Base-by-base conservation (phyloP, 371 early-diverging fungal species). In the Mucor plumbeus region DNA sequence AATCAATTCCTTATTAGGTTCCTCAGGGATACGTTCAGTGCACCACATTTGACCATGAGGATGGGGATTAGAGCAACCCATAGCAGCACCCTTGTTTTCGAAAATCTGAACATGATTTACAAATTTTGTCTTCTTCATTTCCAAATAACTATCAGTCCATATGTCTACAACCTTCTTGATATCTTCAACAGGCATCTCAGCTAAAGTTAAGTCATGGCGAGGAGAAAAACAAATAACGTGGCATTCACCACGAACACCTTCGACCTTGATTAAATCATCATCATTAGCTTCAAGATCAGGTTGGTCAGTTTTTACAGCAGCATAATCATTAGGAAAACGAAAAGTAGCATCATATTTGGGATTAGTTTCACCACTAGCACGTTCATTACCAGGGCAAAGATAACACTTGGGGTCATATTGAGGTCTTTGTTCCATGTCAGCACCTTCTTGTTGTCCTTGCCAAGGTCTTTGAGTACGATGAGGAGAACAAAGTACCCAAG, bases 61-160 rank as follows among this genome's bases (percentile, higher is more conserved):
- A 70, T 98, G 97, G 31, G 97, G 97, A 74, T 95, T 97, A 14
- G 94, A 94, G 77, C 97, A 97, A 13, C 97, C 97, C 97, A 98
- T 97, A 62, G 90, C 87, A 3, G 90, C 82, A n/a, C 98, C 98
- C 82, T 97, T 97, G 83, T 97, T 98, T 72, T 98, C 97, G 83
- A 98, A 98, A 39, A 97, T 85, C 78, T 97, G 96, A 33, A 94
- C 91, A 71, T 96, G 91, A n/a, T 76, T 74, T 64, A 93, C 81
- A 31, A 63, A 69, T 0, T 76, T 72, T 31, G 83, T 78, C 15
- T 78, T 67, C 7, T 79, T 67, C 65, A 89, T 78, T 10, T 72
- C 68, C 15, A 75, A 56, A 67, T 88, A 92, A 7, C 86, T 73
- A n/a, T 77, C 59, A 21, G 79, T 82, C 97, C 98, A 98, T 5